Evolutionary conservation across 163 green algal species (phyloP).

Genomic region (Chlorella variabilis): DNA sequence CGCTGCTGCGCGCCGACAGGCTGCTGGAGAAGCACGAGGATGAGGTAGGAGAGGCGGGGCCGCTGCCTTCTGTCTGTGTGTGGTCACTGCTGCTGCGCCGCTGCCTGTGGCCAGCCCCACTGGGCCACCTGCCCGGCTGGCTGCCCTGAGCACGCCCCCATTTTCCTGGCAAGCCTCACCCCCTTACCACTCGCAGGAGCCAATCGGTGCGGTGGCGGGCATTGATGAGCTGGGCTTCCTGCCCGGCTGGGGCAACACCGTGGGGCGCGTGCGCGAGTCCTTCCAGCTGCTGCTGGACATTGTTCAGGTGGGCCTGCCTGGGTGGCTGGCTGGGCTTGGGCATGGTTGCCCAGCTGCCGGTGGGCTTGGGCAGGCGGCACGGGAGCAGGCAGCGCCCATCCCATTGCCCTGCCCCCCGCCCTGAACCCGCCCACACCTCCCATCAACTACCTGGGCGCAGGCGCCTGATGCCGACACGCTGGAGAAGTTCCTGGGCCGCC

Average conservation of each 20-base stretch:
- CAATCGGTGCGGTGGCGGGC: constrained; percentile 30
- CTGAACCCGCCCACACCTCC: background rate
- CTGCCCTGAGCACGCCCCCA: background rate
- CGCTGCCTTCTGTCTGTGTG: background rate
- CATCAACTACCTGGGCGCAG: too few species aligned
- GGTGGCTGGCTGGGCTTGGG: background rate
- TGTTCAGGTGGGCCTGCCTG: constrained; percentile 51
- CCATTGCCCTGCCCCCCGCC: background rate
- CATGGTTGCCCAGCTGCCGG: too few species aligned
- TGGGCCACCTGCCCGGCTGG: background rate
- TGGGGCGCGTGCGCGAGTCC: constrained; percentile 60
- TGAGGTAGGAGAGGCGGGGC: constrained; percentile 42
- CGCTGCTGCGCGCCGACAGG: constrained; percentile 48
- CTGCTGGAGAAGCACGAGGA: constrained; percentile 61
- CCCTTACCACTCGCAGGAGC: background rate
- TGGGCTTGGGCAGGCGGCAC: too few species aligned
- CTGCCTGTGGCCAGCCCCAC: background rate
- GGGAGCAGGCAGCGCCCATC: background rate
- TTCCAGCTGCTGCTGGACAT: constrained; percentile 80
- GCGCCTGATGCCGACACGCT: constrained; percentile 73
- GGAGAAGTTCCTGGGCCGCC: constrained; percentile 73
- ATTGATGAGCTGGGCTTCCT: constrained; percentile 77
- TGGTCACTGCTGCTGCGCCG: too few species aligned
- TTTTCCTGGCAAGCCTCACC: background rate
- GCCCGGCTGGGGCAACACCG: constrained; percentile 75